Evolutionary conservation across 371 early-diverging fungal species (phyloP), one percentile per base, ranked within the genome.

Genomic region (Actinomucor elegans): DNA sequence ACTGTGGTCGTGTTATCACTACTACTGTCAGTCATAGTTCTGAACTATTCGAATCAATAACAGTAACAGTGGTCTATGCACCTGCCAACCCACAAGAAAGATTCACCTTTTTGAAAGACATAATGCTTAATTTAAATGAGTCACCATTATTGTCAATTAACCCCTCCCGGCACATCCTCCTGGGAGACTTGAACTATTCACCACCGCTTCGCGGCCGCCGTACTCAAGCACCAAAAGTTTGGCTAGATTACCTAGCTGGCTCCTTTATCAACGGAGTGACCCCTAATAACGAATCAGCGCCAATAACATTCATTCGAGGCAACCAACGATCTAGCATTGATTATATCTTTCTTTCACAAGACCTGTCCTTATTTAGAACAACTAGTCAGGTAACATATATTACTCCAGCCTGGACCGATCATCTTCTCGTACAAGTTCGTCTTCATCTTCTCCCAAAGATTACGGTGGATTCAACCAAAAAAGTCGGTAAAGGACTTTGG

Each of bases 401-500:
- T 18, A 17, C 7, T n/a, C n/a, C n/a, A n/a, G n/a, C n/a, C n/a
- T 41, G 42, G 42, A 41, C 42, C 3, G 42, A 41, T 12, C 42
- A 41, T 12, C 4, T 6, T 2, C 24, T 41, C 4, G 7, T 41
- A 24, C n/a, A 12, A 12, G n/a, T 26, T 2, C 2, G 12, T 1
- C 10, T 41, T 3, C 23, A 11, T 8, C 23, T 41, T 6, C 42
- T 12, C 1, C 24, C 24, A 1, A n/a, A n/a, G 2, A 26, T 23
- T 5, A 41, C 24, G n/a, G n/a, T n/a, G n/a, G n/a, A n/a, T n/a
- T n/a, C n/a, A n/a, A n/a, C n/a, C n/a, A n/a, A n/a, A n/a, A n/a
- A n/a, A n/a, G n/a, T n/a, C n/a, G 50, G 50, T n/a, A 52, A 52
- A 42, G 52, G 47, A 10, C 12, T 46, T 4, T 46, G 47, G 47